These are phyloP conservation scores for Dryadomyces sulphureus DNA, from an alignment of 2,329 filamentous ascomycete genomes.

Conservation along the genomic window DNA sequence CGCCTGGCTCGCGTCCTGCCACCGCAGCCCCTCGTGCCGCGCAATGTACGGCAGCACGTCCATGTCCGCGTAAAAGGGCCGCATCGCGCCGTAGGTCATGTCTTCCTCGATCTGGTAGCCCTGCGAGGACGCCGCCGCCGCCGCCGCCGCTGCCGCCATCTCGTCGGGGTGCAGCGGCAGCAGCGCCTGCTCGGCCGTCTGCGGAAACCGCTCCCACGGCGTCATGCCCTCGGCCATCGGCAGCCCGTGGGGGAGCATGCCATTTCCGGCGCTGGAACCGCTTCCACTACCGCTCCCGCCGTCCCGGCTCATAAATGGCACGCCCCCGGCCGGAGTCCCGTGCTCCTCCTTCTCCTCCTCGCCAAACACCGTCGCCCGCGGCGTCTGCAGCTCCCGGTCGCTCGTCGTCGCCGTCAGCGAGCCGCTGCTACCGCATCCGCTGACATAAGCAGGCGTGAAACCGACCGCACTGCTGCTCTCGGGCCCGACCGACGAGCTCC, in stretches of 20 bases:
- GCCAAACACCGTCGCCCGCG: too few species aligned
- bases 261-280: background rate
- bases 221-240: background rate
- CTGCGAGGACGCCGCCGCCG: background rate
- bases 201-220: constrained; percentile 5
- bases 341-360: too few species aligned
- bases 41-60: constrained; percentile 12
- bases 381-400: background rate
- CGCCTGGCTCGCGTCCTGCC: constrained; percentile 12
- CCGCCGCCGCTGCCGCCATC: background rate
- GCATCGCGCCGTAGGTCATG: constrained; percentile 1
- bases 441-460: background rate
- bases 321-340: too few species aligned
- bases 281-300: background rate
- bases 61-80: constrained; percentile 6
- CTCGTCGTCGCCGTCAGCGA: background rate
- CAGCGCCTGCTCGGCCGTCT: constrained; percentile 1
- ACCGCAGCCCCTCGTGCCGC: constrained; percentile 14
- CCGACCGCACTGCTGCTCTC: constrained; percentile 9
- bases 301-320: background rate
- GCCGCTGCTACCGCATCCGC: background rate
- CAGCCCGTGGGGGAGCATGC: background rate
- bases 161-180: constrained; percentile 3
- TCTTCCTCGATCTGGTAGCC: background rate
- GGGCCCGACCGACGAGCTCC: constrained; percentile 14